Base-by-base conservation (phyloP, 2,329 filamentous ascomycete species). In the Alternaria postmessia region DNA sequence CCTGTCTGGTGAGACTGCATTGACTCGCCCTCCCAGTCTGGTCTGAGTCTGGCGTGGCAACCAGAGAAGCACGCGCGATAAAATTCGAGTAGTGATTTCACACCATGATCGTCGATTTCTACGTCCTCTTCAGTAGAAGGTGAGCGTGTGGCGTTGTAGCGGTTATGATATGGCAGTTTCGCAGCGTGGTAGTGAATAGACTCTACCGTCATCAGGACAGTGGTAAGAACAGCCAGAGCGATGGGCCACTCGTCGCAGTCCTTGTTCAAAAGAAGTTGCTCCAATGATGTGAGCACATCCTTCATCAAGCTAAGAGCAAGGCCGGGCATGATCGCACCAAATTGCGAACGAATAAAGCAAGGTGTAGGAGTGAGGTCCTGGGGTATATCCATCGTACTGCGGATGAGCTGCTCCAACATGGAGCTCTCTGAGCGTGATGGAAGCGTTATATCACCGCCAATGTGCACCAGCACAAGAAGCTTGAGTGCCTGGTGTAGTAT, bases 261-360 rank as follows among this genome's bases (percentile, higher is more conserved):
- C 38, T 75, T 70, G 49, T 69, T 66, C 5, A 78, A 60, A 7
- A 75, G 63, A 9, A 79, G 63, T 11, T 65, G 62, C 44, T 80
- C 76, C 1, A 80, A 61, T 0, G 65, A 63, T 0, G 62, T 65
- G 18, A 80, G 76, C 2, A 78, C 68, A 5, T 72, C 67, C 16
- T 68, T 69, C 72, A 80, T 75, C 6, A 79, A 64, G 7, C 46
- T 55, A 6, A 62, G 59, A 1, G 78, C 77, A 2, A 80, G 67
- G 3, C 20, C 47, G 3, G 78, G 76, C 71, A 80, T 78, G 11
- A 74, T 59, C 32, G 65, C 57, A 24, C 78, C 78, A 30, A 80
- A 70, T 52, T 80, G 78, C 0, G 76, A 66, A 46, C 78, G 76
- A 58, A 80, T 78, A 57, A 79, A 77, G 62, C 78, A 80, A 1